These are phyloP conservation scores for Phyllosticta paracitricarpa DNA, from an alignment of 2,329 filamentous ascomycete genomes.

Conservation along the genomic window DNA sequence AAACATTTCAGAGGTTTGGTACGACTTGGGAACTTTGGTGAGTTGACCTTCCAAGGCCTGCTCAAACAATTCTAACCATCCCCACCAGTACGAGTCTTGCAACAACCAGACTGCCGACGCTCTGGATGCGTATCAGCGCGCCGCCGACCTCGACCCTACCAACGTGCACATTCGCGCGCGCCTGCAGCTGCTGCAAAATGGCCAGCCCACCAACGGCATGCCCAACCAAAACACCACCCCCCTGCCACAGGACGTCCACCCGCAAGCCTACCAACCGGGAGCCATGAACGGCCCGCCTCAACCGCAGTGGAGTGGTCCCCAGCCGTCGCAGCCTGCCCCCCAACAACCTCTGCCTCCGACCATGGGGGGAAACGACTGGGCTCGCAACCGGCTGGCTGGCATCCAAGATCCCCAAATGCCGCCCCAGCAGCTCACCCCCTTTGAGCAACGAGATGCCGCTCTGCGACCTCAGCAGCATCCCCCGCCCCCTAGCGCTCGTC, in stretches of 20 bases:
- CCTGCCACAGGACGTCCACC: constrained; percentile 92
- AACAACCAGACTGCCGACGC: constrained; percentile 98
- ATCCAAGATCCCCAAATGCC: constrained; percentile 54
- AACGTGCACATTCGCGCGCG: constrained; percentile 97
- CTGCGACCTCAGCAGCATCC: constrained; percentile 56
- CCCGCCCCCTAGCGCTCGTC: constrained; percentile 45
- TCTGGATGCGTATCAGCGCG: constrained; percentile 87
- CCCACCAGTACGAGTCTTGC: constrained; percentile 84
- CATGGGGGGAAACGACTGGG: constrained; percentile 45
- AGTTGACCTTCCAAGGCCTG: constrained; percentile 30
- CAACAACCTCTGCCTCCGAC: constrained; percentile 54
- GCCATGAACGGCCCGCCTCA: constrained; percentile 75
- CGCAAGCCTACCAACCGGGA: constrained; percentile 79
- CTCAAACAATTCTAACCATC: constrained; percentile 14
- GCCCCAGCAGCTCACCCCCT: constrained; percentile 69
- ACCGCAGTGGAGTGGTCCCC: constrained; percentile 80
- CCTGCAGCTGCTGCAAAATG: constrained; percentile 76
- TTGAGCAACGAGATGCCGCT: constrained; percentile 63
- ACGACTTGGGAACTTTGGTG: constrained; percentile 91
- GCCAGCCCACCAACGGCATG: constrained; percentile 58
- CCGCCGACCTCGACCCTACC: constrained; percentile 82
- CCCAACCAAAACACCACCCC: constrained; percentile 65
- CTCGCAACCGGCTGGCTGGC: constrained; percentile 58
- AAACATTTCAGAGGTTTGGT: constrained; percentile 99
- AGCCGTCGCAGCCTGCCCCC: constrained; percentile 49